These are phyloP conservation scores for Dentipellis fragilis DNA, from an alignment of 768 basidiomycete genomes.

Conservation along the genomic window DNA sequence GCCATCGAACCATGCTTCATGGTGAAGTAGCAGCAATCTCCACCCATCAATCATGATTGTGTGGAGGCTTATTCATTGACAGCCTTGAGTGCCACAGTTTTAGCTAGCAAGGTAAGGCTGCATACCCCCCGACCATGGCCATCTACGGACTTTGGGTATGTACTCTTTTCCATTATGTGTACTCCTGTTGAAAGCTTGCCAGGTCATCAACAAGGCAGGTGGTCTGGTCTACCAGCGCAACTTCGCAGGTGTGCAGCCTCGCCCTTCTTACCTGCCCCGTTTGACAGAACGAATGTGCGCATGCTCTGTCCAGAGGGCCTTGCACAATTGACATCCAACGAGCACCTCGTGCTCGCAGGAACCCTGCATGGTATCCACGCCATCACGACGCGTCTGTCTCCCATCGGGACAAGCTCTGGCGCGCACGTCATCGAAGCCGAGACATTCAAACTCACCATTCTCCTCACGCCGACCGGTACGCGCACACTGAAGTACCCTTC, in stretches of 20 bases:
- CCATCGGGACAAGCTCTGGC: slow-evolving; percentile 73
- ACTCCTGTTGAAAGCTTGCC: slow-evolving; percentile 12
- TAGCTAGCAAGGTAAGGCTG: too few relatives aligned
- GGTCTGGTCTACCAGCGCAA: slow-evolving; percentile 91
- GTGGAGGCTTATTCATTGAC: too few relatives aligned
- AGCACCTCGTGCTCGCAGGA: slow-evolving; percentile 91
- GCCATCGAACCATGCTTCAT: slow-evolving; percentile 27
- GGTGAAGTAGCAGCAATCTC: too few relatives aligned
- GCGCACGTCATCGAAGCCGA: slow-evolving; percentile 95
- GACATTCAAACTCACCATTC: slow-evolving; percentile 87
- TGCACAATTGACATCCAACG: slow-evolving; percentile 82
- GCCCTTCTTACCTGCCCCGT: background rate
- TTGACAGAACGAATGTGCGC: background rate
- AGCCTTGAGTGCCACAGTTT: too few relatives aligned
- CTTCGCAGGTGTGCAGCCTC: slow-evolving; percentile 59
- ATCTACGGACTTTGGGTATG: slow-evolving; percentile 77
- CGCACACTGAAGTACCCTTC: background rate
- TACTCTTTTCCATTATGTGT: slow-evolving; percentile 1
- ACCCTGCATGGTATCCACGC: slow-evolving; percentile 97
- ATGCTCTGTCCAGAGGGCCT: slow-evolving; percentile 66
- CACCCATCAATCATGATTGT: too few relatives aligned
- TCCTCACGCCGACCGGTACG: slow-evolving; percentile 83
- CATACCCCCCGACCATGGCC: slow-evolving; percentile 38
- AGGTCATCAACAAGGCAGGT: slow-evolving; percentile 98
- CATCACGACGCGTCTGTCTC: slow-evolving; percentile 89